Base-by-base conservation (phyloP, 768 basidiomycete genomes). In the Mycena latifolia region DNA sequence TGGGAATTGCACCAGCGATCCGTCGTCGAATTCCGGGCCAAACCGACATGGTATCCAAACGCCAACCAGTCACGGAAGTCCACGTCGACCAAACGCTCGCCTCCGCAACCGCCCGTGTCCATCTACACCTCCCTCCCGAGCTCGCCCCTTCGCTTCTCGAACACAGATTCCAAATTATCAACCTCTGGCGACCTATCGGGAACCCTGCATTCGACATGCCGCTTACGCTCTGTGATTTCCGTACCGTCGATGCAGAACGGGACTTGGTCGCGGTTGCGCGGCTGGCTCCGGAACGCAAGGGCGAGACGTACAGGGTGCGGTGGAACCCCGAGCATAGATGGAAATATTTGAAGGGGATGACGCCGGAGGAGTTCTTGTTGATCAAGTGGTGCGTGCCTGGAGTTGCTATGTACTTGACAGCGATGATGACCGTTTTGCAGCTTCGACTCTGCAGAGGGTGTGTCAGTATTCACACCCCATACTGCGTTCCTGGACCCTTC, bases 401-500 rank as follows among this genome's bases (percentile, higher is more conserved):
- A 47, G n/a, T 53, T 48, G 33, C 28, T 55, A 46, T 48, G 24
- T 39, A 50, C 39, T 58, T 46, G 15, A 39, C 35, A 48, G 35
- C 46, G 45, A 43, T 55, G 39, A 35, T 61, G 50, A 61, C 52
- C 25, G 14, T 20, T 39, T 35, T 62, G 18, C 50, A 77, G 76
- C 55, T 77, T 70, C 47, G 76, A 77, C 53, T 77, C 76, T 20
- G 52, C 55, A 33, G 51, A 74, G 58, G 73, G 80, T 62, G 83
- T 86, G 18, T 86, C 88, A 0, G 70, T 79, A 17, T 82, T 89
- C 56, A 87, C 89, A 0, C 88, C 89, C 5, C 90, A 91, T 70
- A 87, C 86, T n/a, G 88, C 81, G 3, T 91, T 90, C 74, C 63
- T 78, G 31, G 88, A 90, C 63, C 83, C 85, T 2, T 77, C 78